Evolutionary conservation across 352 stramenopile species (phyloP).

Genomic region (Pilasporangium apinafurcum): DNA sequence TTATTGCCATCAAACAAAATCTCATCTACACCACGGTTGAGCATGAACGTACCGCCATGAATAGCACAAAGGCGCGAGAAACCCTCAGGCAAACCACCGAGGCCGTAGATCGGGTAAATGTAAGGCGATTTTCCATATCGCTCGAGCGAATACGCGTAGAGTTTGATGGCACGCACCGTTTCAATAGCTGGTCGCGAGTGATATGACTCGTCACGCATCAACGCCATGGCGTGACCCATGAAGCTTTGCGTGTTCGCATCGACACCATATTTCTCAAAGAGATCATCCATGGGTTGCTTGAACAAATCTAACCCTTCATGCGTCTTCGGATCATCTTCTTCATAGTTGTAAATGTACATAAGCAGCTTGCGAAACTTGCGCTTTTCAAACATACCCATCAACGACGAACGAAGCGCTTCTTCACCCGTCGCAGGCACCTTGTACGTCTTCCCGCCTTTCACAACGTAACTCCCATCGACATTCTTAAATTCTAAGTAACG

Average conservation of each 20-base stretch:
- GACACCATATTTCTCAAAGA: conserved; percentile 98
- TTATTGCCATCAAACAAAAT: conserved; percentile 91
- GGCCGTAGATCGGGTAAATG: conserved; percentile 99
- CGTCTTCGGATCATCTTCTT: conserved; percentile 89
- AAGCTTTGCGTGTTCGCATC: conserved; percentile 98
- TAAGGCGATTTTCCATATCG: conserved; percentile 97
- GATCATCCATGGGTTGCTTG: conserved; percentile 95
- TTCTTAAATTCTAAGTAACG: conserved; percentile 99
- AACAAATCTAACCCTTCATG: conserved; percentile 92
- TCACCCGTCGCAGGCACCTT: conserved; percentile 97
- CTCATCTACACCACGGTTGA: conserved; percentile 95
- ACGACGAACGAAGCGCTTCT: conserved; percentile 93
- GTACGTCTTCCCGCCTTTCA: conserved; percentile 95
- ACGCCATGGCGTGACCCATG: conserved; percentile 99
- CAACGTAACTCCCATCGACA: conserved; percentile 98
- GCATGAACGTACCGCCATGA: conserved; percentile 99
- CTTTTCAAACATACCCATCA: conserved; percentile 99
- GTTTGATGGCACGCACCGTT: conserved; percentile 95
- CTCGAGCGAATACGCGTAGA: conserved; percentile 98
- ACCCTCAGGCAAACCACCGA: conserved; percentile 97
- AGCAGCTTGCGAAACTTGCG: conserved; percentile 98
- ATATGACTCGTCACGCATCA: conserved; percentile 93
- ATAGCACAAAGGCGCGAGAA: conserved; percentile 99
- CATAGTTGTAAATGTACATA: conserved; percentile 96
- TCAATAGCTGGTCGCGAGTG: conserved; percentile 84